phyloP scores from a whole-genome alignment of 345 rosid species.

The Populus simonii region DNA sequence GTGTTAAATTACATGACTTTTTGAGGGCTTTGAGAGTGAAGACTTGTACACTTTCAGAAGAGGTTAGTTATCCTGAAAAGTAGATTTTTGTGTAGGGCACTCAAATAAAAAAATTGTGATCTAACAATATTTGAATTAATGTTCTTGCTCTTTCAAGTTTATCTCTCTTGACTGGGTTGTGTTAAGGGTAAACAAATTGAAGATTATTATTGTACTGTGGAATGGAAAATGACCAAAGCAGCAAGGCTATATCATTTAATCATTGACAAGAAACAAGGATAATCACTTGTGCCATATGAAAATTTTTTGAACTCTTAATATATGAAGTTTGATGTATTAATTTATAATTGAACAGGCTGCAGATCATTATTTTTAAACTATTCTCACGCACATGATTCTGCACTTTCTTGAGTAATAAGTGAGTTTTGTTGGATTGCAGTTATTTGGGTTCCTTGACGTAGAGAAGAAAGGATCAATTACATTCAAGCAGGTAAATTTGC shows the following conservation, averaged over 20 bases:
- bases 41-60: constrained; percentile 56
- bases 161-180: not conserved
- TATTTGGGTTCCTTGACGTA: constrained; percentile 76
- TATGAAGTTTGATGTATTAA: not conserved
- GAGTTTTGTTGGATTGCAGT: constrained; percentile 37
- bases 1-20: constrained; percentile 56
- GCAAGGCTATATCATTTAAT: not conserved
- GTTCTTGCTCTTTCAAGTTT: not conserved
- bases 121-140: not conserved
- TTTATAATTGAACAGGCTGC: not conserved
- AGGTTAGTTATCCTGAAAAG: constrained; percentile 42
- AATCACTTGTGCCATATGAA: not conserved
- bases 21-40: constrained; percentile 54
- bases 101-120: not conserved
- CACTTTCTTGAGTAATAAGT: not conserved
- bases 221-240: constrained; percentile 1
- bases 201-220: not conserved
- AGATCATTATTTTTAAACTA: not conserved
- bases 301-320: not conserved
- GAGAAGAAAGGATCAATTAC: constrained; percentile 74
- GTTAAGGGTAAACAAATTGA: not conserved
- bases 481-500: constrained; percentile 70
- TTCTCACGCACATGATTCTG: not conserved
- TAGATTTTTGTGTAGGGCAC: not conserved
- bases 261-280: not conserved